Evolutionary conservation across 768 basidiomycete species (phyloP).

Genomic region (Pleurotus salmoneostramineus): DNA sequence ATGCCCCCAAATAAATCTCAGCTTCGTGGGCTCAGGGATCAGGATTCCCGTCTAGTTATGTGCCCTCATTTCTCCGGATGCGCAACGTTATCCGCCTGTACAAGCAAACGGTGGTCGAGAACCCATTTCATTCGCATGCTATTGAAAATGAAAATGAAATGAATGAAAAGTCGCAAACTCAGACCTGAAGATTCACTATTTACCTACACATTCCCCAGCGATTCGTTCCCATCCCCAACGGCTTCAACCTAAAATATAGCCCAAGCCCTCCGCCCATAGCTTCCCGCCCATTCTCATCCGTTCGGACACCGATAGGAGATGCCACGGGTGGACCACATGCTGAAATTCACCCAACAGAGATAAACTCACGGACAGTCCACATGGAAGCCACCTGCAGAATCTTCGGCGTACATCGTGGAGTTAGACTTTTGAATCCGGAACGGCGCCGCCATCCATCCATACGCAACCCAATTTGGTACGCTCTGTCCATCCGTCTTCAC

Average conservation of each 20-base stretch:
- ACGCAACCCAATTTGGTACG: neutral
- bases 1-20: neutral
- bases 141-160: neutral
- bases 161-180: neutral
- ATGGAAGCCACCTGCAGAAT: neutral
- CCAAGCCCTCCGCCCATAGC: constrained; percentile 3
- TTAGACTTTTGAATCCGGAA: neutral
- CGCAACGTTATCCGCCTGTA: neutral
- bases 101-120: neutral
- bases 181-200: neutral
- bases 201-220: neutral
- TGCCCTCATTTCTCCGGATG: neutral
- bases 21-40: neutral
- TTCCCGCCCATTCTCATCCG: neutral
- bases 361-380: neutral
- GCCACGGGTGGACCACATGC: neutral
- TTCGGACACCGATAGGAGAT: neutral
- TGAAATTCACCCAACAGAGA: neutral
- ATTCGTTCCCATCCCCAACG: neutral
- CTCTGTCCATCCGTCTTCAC: neutral
- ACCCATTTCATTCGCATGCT: neutral
- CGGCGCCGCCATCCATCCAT: neutral
- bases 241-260: neutral
- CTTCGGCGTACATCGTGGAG: constrained; percentile 1
- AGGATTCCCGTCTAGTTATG: too few relatives aligned